Percentiles rank a stretch among this genome's conserved stretches.
phyloP scores from a whole-genome alignment of 78 protist genomes.

The Monocercomonoides exilis region DNA sequence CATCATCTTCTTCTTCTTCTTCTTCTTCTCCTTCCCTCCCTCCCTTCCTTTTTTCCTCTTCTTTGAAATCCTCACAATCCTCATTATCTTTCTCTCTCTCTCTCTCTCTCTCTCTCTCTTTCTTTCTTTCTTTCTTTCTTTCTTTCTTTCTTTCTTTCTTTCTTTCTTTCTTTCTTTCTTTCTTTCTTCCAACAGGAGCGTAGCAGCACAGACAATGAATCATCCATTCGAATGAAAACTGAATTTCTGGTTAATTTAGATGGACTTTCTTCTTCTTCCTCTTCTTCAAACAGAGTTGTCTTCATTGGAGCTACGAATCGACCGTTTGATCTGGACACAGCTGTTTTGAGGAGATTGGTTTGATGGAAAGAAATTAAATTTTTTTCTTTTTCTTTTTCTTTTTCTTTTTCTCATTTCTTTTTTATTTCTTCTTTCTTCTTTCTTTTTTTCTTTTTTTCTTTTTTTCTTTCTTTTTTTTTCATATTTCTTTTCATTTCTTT shows the following conservation, averaged over 20 bases:
- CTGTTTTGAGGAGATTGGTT: conserved; percentile 13
- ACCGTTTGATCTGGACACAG: conserved; percentile 16
- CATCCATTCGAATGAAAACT: conserved; percentile 23
- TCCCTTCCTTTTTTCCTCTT: background rate
- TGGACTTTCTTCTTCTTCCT: conserved; percentile 1
- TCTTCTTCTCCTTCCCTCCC: background rate
- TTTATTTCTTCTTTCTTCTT: background rate
- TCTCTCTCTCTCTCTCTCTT: background rate
- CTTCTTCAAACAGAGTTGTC: background rate
- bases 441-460: background rate
- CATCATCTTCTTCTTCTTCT: too few species aligned
- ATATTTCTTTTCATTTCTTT: background rate
- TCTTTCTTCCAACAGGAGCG: background rate
- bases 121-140: background rate
- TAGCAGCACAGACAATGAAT: conserved; percentile 15
- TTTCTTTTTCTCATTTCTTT: background rate
- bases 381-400: background rate
- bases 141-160: background rate
- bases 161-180: background rate
- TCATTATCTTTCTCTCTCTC: background rate
- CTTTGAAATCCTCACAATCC: background rate
- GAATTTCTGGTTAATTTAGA: conserved; percentile 30
- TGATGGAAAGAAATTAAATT: background rate
- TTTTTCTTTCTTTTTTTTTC: background rate
- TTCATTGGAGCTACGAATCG: conserved; percentile 32